Evolutionary conservation across 1,284 basidiomycete species (phyloP), one percentile per base, ranked within the genome.

Genomic region (Puccinia polysora): DNA sequence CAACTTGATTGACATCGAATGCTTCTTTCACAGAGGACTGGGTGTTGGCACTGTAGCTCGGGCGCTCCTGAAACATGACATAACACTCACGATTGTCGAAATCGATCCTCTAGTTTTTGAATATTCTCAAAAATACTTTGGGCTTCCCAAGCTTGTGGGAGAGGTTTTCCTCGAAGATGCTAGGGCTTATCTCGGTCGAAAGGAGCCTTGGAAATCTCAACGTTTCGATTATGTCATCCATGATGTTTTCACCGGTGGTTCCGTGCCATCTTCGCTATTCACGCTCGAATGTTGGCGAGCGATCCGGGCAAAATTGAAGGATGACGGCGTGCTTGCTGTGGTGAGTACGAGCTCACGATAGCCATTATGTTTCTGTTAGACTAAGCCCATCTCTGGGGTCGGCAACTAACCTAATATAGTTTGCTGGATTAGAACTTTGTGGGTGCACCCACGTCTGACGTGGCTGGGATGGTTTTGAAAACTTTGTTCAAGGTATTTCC

Each of bases 241-340:
- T 77, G 93, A 95, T 77, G 90, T 89, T 76, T 96, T 95, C 80
- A 91, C 90, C 10, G 92, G 91, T 2, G 93, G 92, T 2, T 85
- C 85, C 23, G 86, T 96, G 2, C 91, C 92, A 0, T 82, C 86
- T 18, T 86, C 90, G 76, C 81, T 96, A 50, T 95, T 89, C 80
- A 89, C 91, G 0, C 64, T 83, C 28, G 86, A 91, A 75, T 93
- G 93, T 78, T 94, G 90, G 89, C 74, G 82, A 43, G 86, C 87
- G 68, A 79, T 93, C 58, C 86, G 85, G 76, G 78, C 79, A 4
- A 78, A 87, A 20, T 83, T 94, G 78, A 83, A 84, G n/a, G 81
- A 84, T 0, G 86, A 89, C 65, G 91, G 89, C 1, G 82, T 92
- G 4, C 80, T 94, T 10, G 89, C 86, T 10, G 86, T 94, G 76